Evolutionary conservation across 2,329 filamentous ascomycete genomes (phyloP), one percentile per base, ranked within the genome.

Genomic region (Aspergillus amoenus): DNA sequence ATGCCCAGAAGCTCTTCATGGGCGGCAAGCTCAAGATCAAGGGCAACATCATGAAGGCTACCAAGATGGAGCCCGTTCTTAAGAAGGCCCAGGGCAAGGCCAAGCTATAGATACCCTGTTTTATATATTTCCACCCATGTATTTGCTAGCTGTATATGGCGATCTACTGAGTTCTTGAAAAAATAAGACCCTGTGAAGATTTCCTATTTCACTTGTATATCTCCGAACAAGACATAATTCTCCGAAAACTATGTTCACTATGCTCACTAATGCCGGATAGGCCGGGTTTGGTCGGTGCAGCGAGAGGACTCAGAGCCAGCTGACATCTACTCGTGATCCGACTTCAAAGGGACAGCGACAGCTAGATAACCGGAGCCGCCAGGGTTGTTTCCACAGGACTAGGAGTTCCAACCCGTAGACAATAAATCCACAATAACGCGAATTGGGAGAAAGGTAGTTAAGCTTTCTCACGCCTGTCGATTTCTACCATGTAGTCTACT

Each of bases 11-110:
- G 67, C 81, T 99, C 63, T 97, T 97, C 80, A 97, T 99, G 93
- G 85, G 85, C n/a, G 94, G 94, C 69, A 97, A 96, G 84, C 83
- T 99, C 72, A 99, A 97, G 89, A 86, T 97, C 74, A 95, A 92
- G 86, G 94, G 94, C 62, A 92, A 97, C 75, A 87, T 97, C 60
- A 97, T 97, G 93, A 97, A 97, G 85, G 76, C 94, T 39, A 97
- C 93, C 59, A 96, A 95, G 87, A 86, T 97, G 78, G 92, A 97
- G 78, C 90, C 91, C 41, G 89, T 97, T 69, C 80, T 96, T 64
- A 92, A 91, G 83, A 94, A 92, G 83, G 89, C 90, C 39, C 88
- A 91, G 81, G 82, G 80, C 69, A 90, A 91, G 83, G 84, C 90
- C 66, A 96, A 96, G 84, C 80, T 96, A 79, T 93, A 86, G 81